These are phyloP conservation scores for Pontederia paniculata DNA, from an alignment of 176 grass and related monocot genomes.

Conservation along the genomic window DNA sequence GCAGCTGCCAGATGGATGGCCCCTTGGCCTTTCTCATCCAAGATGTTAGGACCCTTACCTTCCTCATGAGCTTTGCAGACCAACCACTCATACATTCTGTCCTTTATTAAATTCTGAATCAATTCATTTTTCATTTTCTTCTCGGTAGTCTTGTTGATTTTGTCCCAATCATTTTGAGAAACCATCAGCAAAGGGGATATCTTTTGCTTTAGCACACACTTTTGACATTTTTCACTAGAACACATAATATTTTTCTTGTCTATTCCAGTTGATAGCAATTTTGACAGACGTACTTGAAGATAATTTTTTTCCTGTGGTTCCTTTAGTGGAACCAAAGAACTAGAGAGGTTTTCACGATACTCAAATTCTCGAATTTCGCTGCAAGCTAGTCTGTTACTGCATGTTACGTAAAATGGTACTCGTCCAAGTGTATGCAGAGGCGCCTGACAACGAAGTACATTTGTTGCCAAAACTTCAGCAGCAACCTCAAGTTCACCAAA, in stretches of 20 bases:
- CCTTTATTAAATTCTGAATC: conserved; percentile 53
- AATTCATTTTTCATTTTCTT: conserved; percentile 7
- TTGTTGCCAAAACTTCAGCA: conserved; percentile 41
- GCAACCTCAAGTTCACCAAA: conserved; percentile 92
- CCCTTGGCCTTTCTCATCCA: conserved; percentile 84
- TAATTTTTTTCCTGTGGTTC: conserved; percentile 41
- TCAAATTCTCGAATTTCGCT: conserved; percentile 96
- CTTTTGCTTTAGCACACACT: conserved; percentile 23
- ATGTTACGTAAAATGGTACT: conserved; percentile 90
- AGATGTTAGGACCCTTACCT: conserved; percentile 44
- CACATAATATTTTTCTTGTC: conserved; percentile 15
- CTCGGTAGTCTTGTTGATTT: neutral
- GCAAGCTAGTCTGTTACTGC: conserved; percentile 74
- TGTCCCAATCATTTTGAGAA: neutral
- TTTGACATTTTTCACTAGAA: conserved; percentile 23
- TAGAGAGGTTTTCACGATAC: conserved; percentile 27
- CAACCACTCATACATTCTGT: conserved; percentile 78
- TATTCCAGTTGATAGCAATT: conserved; percentile 22
- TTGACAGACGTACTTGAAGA: conserved; percentile 32
- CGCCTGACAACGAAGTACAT: conserved; percentile 51
- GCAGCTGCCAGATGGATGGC: conserved; percentile 77
- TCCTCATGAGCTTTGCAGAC: conserved; percentile 48
- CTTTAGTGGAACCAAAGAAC: conserved; percentile 13
- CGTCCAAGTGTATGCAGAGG: conserved; percentile 52
- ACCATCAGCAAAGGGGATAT: conserved; percentile 4